phyloP scores from a whole-genome alignment of 345 rosid genomes.

The Camelina sativa region DNA sequence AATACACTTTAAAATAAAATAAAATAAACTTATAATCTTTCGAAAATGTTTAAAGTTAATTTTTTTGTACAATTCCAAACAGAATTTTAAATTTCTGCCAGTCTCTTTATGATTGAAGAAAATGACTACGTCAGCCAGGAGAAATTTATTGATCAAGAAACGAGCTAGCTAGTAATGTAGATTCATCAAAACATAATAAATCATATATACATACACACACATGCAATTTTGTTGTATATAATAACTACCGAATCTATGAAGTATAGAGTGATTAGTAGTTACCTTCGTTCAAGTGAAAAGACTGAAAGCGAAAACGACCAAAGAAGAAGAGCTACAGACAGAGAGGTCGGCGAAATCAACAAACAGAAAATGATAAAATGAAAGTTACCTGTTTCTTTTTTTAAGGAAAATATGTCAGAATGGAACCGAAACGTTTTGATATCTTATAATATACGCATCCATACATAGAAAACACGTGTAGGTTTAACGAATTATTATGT shows the following conservation, averaged over 20 bases:
- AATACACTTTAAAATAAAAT: not conserved
- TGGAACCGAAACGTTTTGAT: slow-evolving; percentile 15
- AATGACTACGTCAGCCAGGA: not conserved
- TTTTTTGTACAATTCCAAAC: not conserved
- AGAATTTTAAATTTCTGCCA: not conserved
- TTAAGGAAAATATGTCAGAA: slow-evolving; percentile 25
- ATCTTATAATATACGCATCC: not conserved
- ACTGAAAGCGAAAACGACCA: not conserved
- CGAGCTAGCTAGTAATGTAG: not conserved
- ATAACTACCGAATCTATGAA: not conserved
- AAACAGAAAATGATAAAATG: not conserved
- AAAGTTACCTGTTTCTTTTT: slow-evolving; percentile 1
- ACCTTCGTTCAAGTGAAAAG: slow-evolving; percentile 16
- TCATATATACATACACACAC: not conserved
- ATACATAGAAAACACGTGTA: not conserved
- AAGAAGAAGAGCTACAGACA: slow-evolving; percentile 9
- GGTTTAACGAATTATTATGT: not conserved
- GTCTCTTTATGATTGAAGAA: not conserved
- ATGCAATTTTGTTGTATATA: not conserved
- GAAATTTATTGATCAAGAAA: not conserved
- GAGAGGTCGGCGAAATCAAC: slow-evolving; percentile 8
- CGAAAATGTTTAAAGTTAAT: not conserved
- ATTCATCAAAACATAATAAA: not conserved
- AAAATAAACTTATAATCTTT: not conserved
- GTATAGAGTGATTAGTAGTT: not conserved